Conservation (phyloP, 805 yeast genomes). For the Pichia manshurica region DNA sequence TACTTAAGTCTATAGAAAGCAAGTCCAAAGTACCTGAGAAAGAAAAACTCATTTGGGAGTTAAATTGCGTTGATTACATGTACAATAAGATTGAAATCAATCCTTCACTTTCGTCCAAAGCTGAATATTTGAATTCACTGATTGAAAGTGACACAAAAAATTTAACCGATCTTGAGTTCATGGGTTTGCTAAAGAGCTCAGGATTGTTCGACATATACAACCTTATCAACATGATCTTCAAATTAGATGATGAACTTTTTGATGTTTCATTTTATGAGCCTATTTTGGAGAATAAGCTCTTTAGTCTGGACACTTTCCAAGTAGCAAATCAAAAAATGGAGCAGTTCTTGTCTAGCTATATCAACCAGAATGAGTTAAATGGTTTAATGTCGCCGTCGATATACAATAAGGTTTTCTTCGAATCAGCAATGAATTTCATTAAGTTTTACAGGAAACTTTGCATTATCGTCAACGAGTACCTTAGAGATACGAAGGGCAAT, state of each 20-base stretch:
- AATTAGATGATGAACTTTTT: slow-evolving; percentile 51
- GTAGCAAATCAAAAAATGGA: slow-evolving; percentile 42
- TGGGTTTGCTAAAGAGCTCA: slow-evolving; percentile 43
- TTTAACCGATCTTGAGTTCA: slow-evolving; percentile 39
- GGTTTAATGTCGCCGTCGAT: slow-evolving; percentile 59
- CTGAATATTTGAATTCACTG: slow-evolving; percentile 1
- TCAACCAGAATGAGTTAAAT: slow-evolving; percentile 51
- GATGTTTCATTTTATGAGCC: slow-evolving; percentile 63
- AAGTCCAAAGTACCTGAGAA: slow-evolving; percentile 27
- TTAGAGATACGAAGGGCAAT: slow-evolving; percentile 27
- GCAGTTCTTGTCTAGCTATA: slow-evolving; percentile 51
- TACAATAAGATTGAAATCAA: slow-evolving; percentile 47
- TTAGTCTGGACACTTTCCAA: slow-evolving; percentile 39
- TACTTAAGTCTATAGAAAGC: slow-evolving; percentile 23
- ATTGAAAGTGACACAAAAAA: slow-evolving; percentile 28
- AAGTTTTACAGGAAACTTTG: slow-evolving; percentile 40
- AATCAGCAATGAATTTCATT: slow-evolving; percentile 45
- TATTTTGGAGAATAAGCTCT: slow-evolving; percentile 53
- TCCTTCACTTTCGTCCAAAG: slow-evolving; percentile 31
- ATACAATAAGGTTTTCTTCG: slow-evolving; percentile 48
- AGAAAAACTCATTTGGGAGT: slow-evolving; percentile 37
- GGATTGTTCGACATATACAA: slow-evolving; percentile 56
- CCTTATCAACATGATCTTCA: slow-evolving; percentile 66
- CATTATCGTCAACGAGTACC: slow-evolving; percentile 33
- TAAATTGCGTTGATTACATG: slow-evolving; percentile 58